phyloP scores from a whole-genome alignment of 148 eudicot species.

The Chenopodium album region DNA sequence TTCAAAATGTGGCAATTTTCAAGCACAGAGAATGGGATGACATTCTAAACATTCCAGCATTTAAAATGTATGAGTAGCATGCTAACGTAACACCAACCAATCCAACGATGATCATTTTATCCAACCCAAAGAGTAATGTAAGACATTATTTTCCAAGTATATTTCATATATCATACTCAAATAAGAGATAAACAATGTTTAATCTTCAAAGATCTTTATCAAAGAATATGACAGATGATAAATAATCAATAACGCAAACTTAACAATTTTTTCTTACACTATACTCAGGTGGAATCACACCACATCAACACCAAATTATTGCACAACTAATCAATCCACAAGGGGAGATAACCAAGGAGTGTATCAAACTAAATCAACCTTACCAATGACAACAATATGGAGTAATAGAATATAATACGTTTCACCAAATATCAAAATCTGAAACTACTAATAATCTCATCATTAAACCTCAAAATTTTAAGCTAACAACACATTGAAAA shows the following conservation, averaged over 20 bases:
- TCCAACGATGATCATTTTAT: not conserved
- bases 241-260: not conserved
- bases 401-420: not conserved
- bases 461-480: conserved; percentile 10
- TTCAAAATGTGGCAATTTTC: not conserved
- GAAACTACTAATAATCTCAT: conserved; percentile 13
- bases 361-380: not conserved
- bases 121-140: not conserved
- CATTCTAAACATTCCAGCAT: not conserved
- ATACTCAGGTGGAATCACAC: not conserved
- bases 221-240: not conserved
- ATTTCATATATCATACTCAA: not conserved
- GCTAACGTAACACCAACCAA: not conserved
- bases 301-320: not conserved
- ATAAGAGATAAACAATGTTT: too few species aligned
- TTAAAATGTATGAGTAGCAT: not conserved
- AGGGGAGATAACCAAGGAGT: not conserved
- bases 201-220: too few species aligned
- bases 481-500: not conserved
- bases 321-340: not conserved
- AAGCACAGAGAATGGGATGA: not conserved
- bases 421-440: not conserved
- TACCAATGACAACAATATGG: not conserved
- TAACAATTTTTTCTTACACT: too few species aligned
- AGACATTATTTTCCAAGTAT: not conserved